Percentiles rank a stretch among this genome's conserved stretches.
Evolutionary conservation across 768 basidiomycete species (phyloP).

Genomic region (Leccinum barrowsii): DNA sequence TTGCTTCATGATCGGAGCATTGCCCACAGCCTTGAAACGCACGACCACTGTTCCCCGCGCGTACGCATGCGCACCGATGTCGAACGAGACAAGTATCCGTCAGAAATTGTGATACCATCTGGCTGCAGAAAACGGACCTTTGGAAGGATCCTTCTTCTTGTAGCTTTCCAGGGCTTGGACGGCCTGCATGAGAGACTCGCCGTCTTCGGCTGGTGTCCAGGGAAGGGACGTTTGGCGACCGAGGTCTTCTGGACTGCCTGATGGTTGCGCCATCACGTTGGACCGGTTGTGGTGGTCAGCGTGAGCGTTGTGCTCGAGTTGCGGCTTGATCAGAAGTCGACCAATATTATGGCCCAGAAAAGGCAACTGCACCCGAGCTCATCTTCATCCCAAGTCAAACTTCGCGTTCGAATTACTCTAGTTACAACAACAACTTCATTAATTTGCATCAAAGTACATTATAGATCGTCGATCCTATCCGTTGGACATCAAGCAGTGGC

Average conservation of each 20-base stretch:
- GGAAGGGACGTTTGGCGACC: constrained; percentile 29
- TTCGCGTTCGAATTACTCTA: neutral
- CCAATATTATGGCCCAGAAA: constrained; percentile 5
- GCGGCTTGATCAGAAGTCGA: neutral
- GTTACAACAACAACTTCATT: neutral
- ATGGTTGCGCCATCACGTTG: constrained; percentile 26
- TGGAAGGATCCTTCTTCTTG: constrained; percentile 80
- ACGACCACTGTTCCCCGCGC: constrained; percentile 69
- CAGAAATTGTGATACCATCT: neutral
- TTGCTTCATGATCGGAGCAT: constrained; percentile 98
- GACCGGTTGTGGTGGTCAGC: constrained; percentile 6
- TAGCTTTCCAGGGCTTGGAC: constrained; percentile 78
- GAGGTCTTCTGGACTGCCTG: constrained; percentile 34
- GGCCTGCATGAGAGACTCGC: constrained; percentile 41
- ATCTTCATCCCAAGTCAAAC: neutral
- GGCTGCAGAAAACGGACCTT: constrained; percentile 46
- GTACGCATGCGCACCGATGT: neutral
- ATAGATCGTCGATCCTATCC: neutral
- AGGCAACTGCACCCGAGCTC: constrained; percentile 3
- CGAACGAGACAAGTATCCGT: neutral
- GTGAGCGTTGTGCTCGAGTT: neutral
- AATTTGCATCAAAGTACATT: neutral
- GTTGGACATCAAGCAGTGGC: neutral
- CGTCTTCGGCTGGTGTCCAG: constrained; percentile 32
- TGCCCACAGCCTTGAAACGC: constrained; percentile 95